A percentile compares a stretch with the other conserved stretches of the same genome.
Evolutionary conservation across 2,329 filamentous ascomycete genomes (phyloP).

Genomic region (Aspergillus novoparasiticus): DNA sequence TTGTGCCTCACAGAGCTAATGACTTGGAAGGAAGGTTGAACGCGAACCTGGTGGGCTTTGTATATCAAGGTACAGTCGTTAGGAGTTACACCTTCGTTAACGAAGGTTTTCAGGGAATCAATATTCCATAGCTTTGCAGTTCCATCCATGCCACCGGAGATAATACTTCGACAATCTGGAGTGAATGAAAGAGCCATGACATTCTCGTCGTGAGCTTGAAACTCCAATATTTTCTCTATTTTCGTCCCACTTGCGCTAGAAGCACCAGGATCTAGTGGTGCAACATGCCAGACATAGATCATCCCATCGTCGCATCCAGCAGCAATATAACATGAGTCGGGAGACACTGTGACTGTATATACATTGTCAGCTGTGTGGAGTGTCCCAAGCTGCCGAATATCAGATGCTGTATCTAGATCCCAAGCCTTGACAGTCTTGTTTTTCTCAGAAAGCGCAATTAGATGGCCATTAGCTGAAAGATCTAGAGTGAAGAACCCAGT

Average conservation of each 20-base stretch:
- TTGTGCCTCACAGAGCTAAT: background rate
- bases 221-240: background rate
- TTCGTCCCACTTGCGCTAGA: background rate
- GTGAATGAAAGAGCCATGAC: background rate
- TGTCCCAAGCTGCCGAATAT: background rate
- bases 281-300: background rate
- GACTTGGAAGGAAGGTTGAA: accelerated
- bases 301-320: background rate
- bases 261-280: background rate
- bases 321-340: background rate
- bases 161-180: background rate
- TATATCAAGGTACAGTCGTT: background rate
- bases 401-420: background rate
- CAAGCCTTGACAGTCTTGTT: background rate
- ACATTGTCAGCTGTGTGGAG: background rate
- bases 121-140: background rate
- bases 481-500: background rate
- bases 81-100: background rate
- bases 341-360: background rate
- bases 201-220: background rate
- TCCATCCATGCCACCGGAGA: background rate
- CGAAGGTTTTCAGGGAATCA: background rate
- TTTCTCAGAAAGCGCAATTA: background rate
- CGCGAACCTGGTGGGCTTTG: background rate
- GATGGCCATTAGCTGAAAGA: background rate